Evolutionary conservation across 768 basidiomycete genomes (phyloP), one percentile per base, ranked within the genome.

Genomic region (Auricularia sp.): DNA sequence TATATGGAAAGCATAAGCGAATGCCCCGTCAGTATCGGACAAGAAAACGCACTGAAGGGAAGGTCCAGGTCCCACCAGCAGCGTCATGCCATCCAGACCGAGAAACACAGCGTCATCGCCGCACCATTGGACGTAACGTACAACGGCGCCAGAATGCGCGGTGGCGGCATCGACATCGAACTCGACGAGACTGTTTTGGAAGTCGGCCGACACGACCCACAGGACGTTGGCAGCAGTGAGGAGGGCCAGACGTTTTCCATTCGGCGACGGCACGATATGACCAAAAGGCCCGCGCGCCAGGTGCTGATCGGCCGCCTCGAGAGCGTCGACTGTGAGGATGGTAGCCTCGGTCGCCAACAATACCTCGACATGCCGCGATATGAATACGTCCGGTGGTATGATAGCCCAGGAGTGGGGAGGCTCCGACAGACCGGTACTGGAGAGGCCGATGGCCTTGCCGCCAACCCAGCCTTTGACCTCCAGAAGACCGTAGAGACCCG

Each of bases 201-300:
- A 98, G 74, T 98, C 93, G 13, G 87, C 83, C 13, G 95, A 96
- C n/a, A 98, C 92, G 42, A 98, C 95, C 89, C 91, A 93, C 35
- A 98, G 83, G 3, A 83, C 77, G 5, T 87, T 87, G 11, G 80
- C 78, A 64, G 80, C 84, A 1, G 90, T 93, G 44, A 96, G 77
- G 2, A 98, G 77, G 0, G 94, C 94, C 16, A 98, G 80, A 58
- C 93, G 88, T 70, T 95, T 94, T 44, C 96, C 96, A 69, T 94
- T 95, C 1, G 97, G 96, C 0, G 96, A 98, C 3, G 92, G 89
- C 0, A 89, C 83, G 62, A 98, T 82, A 69, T 89, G 89, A 0
- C 82, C 83, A 74, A 98, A 98, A 2, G 97, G 97, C 0, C 95
- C 96, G 37, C 90, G 84, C 7, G 87, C 86, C 8, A 98, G 78